Conservation (phyloP, 148 eudicot species). For the Mesembryanthemum crystallinum region DNA sequence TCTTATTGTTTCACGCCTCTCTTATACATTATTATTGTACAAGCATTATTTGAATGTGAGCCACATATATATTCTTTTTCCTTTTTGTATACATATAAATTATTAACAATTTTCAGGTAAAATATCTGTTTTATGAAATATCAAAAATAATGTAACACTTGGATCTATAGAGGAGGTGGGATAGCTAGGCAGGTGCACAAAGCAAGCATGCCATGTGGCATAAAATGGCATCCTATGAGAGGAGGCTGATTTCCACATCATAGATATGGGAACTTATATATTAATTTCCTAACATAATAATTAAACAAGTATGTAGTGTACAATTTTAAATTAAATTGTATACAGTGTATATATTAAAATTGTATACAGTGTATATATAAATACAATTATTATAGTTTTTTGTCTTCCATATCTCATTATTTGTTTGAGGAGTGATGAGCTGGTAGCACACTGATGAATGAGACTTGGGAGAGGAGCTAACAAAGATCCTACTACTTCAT, state of each 20-base stretch:
- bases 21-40: too few relatives aligned
- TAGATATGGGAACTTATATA: neutral
- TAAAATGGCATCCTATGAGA: conserved; percentile 14
- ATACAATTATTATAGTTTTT: neutral
- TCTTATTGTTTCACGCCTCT: too few relatives aligned
- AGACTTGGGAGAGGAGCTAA: neutral
- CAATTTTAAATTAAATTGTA: too few relatives aligned
- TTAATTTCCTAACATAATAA: neutral
- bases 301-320: too few relatives aligned
- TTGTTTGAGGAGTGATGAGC: neutral
- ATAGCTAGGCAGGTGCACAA: neutral
- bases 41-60: too few relatives aligned
- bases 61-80: too few relatives aligned
- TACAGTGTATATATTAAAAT: too few relatives aligned
- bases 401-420: neutral
- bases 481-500: neutral
- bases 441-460: conserved; percentile 15
- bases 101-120: too few relatives aligned
- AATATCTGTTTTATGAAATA: too few relatives aligned
- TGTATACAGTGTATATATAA: too few relatives aligned
- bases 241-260: neutral
- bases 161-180: neutral
- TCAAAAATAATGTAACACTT: too few relatives aligned
- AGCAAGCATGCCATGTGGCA: conserved; percentile 7
- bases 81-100: too few relatives aligned